Conservation (phyloP, 495 filamentous ascomycete genomes). For the Cudoniella acicularis region DNA sequence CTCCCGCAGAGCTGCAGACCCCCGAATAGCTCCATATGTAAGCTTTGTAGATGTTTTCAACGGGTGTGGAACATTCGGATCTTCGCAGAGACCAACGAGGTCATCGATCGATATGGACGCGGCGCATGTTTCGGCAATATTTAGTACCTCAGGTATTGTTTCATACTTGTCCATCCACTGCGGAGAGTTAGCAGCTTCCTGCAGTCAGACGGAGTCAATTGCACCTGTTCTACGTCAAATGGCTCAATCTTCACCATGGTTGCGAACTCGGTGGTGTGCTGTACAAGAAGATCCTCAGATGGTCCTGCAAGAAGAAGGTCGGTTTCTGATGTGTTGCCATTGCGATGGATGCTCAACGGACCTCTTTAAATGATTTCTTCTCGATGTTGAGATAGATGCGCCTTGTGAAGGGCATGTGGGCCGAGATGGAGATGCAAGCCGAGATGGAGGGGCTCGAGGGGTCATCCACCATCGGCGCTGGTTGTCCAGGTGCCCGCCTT, state of each 20-base stretch:
- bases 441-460: background rate
- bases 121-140: constrained; percentile 84
- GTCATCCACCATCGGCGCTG: too few species aligned
- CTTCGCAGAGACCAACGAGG: constrained; percentile 55
- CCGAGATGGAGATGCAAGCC: background rate
- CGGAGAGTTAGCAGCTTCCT: constrained; percentile 14
- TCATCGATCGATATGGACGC: constrained; percentile 76
- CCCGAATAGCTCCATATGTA: constrained; percentile 69
- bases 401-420: background rate
- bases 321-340: constrained; percentile 9
- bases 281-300: background rate
- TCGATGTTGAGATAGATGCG: too few species aligned
- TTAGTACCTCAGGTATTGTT: constrained; percentile 63
- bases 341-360: constrained; percentile 6
- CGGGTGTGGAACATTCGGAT: constrained; percentile 33
- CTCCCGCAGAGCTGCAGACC: constrained; percentile 57
- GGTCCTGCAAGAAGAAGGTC: constrained; percentile 8
- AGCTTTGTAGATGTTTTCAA: constrained; percentile 48
- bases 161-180: constrained; percentile 93
- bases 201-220: background rate
- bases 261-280: background rate
- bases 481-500: too few species aligned
- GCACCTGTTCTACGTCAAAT: constrained; percentile 77
- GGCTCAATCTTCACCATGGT: constrained; percentile 65
- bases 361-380: background rate